Conservation (phyloP, 2,329 filamentous ascomycete species). For the Claviceps pusilla region DNA sequence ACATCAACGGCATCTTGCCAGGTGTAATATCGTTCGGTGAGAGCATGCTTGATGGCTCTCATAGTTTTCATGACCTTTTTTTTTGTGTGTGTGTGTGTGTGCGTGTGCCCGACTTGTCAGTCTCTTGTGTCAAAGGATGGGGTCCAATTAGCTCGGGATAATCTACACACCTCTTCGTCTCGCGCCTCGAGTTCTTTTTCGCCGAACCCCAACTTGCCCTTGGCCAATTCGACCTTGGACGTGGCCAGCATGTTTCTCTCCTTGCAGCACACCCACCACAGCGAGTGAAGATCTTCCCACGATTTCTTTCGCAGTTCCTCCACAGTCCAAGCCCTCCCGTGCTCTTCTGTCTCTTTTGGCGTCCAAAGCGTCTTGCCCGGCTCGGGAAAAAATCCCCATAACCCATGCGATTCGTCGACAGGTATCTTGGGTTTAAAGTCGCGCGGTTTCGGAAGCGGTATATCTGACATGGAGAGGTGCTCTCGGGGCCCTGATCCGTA, state of each 20-base stretch:
- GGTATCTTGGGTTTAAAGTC: constrained; percentile 43
- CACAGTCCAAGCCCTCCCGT: constrained; percentile 72
- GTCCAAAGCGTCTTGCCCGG: constrained; percentile 53
- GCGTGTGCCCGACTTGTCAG: constrained; percentile 5
- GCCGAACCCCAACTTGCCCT: constrained; percentile 59
- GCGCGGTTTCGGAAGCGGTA: constrained; percentile 55
- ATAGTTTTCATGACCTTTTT: constrained; percentile 60
- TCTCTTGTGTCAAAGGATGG: not conserved
- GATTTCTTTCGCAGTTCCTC: constrained; percentile 78
- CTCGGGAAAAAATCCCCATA: constrained; percentile 81
- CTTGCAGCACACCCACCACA: constrained; percentile 91
- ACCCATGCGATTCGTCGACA: constrained; percentile 62
- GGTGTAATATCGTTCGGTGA: constrained; percentile 78
- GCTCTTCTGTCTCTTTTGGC: constrained; percentile 53
- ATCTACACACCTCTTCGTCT: constrained; percentile 46
- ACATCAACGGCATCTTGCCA: constrained; percentile 64
- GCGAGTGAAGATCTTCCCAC: constrained; percentile 79
- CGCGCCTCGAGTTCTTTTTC: constrained; percentile 49
- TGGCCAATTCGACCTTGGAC: constrained; percentile 50
- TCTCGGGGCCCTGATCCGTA: constrained; percentile 62
- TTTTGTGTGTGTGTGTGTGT: not conserved
- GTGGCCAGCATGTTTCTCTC: constrained; percentile 86
- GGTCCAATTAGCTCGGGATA: not conserved
- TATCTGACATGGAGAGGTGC: constrained; percentile 57
- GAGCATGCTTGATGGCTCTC: constrained; percentile 64